Percentiles rank a stretch among this genome's conserved stretches.
These are phyloP conservation scores for Diaporthe capsici DNA, from an alignment of 2,329 filamentous ascomycete species.

Conservation along the genomic window DNA sequence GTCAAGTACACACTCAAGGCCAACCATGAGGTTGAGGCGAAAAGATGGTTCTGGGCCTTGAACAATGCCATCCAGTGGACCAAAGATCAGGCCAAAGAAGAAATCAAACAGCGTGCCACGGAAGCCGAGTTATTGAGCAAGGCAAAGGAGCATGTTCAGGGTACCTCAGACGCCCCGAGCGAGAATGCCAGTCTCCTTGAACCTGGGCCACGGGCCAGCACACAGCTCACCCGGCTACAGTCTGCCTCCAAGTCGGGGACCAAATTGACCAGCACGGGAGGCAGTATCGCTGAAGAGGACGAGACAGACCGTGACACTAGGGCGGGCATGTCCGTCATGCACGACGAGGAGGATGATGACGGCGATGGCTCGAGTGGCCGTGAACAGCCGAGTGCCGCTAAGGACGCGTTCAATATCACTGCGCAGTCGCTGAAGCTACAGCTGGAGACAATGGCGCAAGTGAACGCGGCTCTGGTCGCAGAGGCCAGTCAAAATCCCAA, in stretches of 20 bases:
- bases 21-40: constrained; percentile 97
- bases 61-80: constrained; percentile 99
- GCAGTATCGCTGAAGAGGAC: constrained; percentile 68
- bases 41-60: constrained; percentile 98
- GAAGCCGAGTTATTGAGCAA: constrained; percentile 83
- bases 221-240: constrained; percentile 60
- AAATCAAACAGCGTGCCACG: constrained; percentile 81
- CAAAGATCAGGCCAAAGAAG: constrained; percentile 95
- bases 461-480: constrained; percentile 83
- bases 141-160: constrained; percentile 76
- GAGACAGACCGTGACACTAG: constrained; percentile 41
- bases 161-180: constrained; percentile 64
- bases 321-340: constrained; percentile 51
- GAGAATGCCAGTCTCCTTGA: constrained; percentile 68
- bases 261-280: constrained; percentile 60
- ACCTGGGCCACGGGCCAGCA: constrained; percentile 56
- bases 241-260: constrained; percentile 53
- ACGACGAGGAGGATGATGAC: constrained; percentile 79
- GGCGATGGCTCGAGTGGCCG: constrained; percentile 85
- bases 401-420: constrained; percentile 97
- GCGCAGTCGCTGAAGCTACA: constrained; percentile 95
- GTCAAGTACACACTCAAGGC: constrained; percentile 99
- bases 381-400: constrained; percentile 80
- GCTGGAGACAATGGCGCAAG: constrained; percentile 88
- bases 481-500: constrained; percentile 80